These are phyloP conservation scores for Penicillium rolfsii DNA, from an alignment of 2,329 filamentous ascomycete species.

Conservation along the genomic window DNA sequence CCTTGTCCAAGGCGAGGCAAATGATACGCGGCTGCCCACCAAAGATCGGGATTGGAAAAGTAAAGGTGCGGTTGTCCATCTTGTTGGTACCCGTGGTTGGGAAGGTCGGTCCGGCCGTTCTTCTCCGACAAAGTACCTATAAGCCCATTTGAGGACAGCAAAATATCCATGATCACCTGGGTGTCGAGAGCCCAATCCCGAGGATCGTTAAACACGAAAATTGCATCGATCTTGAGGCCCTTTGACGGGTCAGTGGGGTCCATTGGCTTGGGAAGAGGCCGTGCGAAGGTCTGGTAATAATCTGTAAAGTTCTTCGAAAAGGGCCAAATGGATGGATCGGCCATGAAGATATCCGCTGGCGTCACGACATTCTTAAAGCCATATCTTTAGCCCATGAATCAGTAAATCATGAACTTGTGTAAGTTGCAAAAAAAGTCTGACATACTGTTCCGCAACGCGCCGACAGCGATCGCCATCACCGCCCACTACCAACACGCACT, in stretches of 20 bases:
- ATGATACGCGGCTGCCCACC: slow-evolving; percentile 85
- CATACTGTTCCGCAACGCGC: slow-evolving; percentile 69
- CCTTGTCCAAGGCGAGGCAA: slow-evolving; percentile 89
- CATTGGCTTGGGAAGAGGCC: slow-evolving; percentile 41
- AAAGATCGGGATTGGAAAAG: slow-evolving; percentile 87
- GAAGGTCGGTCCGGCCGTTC: slow-evolving; percentile 67
- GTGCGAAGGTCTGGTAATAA: slow-evolving; percentile 59
- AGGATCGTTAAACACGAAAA: slow-evolving; percentile 94
- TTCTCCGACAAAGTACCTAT: slow-evolving; percentile 76
- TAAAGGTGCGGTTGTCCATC: slow-evolving; percentile 80
- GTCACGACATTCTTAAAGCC: slow-evolving; percentile 83
- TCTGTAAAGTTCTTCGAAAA: slow-evolving; percentile 70
- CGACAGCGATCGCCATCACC: slow-evolving; percentile 70
- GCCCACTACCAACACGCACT: slow-evolving; percentile 75
- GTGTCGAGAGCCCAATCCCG: slow-evolving; percentile 93
- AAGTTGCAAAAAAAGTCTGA: background rate
- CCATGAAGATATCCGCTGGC: slow-evolving; percentile 78
- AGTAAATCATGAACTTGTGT: background rate
- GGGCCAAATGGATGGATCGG: slow-evolving; percentile 77
- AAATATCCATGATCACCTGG: slow-evolving; percentile 79
- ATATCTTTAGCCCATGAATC: slow-evolving; percentile 50
- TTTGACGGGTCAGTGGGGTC: slow-evolving; percentile 48
- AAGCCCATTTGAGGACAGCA: slow-evolving; percentile 77
- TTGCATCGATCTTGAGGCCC: slow-evolving; percentile 78
- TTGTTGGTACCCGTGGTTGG: slow-evolving; percentile 77